These are phyloP conservation scores for Boletus rubroflammeus DNA, from an alignment of 768 basidiomycete genomes.

Conservation along the genomic window DNA sequence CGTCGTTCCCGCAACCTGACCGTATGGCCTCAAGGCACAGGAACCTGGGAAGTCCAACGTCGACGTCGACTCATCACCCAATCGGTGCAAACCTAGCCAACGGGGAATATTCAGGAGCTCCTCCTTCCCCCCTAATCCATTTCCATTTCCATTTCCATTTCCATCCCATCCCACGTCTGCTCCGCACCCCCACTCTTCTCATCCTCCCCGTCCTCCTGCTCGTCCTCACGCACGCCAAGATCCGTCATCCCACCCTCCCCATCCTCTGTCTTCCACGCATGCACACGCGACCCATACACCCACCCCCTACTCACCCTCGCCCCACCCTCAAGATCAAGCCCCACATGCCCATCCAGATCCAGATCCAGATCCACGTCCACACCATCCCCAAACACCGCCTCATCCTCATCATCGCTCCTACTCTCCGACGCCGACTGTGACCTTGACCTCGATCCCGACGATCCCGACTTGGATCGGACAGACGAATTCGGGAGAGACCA, in stretches of 20 bases:
- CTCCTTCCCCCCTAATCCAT: constrained; percentile 20
- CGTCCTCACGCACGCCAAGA: background rate
- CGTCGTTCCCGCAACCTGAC: too few relatives aligned
- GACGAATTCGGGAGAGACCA: constrained; percentile 59
- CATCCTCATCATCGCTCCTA: constrained; percentile 35
- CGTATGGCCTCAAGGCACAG: too few relatives aligned
- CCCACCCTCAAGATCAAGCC: background rate
- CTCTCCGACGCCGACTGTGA: constrained; percentile 34
- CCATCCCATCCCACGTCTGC: constrained; percentile 41
- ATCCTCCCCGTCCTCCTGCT: background rate
- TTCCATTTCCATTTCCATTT: constrained; percentile 50
- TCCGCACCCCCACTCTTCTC: background rate
- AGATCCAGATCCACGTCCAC: background rate
- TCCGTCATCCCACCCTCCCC: background rate
- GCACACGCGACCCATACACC: background rate
- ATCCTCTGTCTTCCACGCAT: constrained; percentile 3
- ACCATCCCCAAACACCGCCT: background rate
- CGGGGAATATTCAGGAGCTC: background rate
- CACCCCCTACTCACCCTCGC: background rate
- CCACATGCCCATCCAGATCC: background rate
- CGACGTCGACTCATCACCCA: background rate
- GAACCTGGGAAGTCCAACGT: background rate
- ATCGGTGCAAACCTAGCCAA: background rate
- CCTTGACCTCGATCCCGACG: constrained; percentile 32
- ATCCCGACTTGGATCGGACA: constrained; percentile 39